A percentile compares a stretch with the other conserved stretches of the same genome.
Evolutionary conservation across 768 basidiomycete species (phyloP).

Genomic region (Xanthoconium stramineum): DNA sequence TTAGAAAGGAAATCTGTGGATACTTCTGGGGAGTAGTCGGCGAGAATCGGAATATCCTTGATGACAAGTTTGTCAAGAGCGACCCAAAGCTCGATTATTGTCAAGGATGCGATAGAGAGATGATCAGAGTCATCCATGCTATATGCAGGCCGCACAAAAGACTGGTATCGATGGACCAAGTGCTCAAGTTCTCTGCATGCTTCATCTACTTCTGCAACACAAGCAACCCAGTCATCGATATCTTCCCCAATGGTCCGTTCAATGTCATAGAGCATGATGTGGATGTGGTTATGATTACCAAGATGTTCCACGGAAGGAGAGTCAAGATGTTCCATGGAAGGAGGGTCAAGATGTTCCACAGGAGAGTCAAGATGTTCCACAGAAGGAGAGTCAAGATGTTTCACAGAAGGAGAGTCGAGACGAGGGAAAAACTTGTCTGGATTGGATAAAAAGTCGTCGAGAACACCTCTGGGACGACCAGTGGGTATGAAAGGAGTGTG

Average conservation of each 20-base stretch:
- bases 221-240: background rate
- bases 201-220: background rate
- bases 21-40: background rate
- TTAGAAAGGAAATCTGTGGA: background rate
- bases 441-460: background rate
- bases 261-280: background rate
- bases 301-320: background rate
- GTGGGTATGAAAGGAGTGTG: background rate
- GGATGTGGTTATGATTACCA: background rate
- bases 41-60: background rate
- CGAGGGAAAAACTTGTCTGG: background rate
- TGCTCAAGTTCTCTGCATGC: background rate
- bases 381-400: background rate
- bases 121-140: background rate
- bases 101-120: background rate
- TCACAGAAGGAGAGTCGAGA: background rate
- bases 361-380: too few relatives aligned
- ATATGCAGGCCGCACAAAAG: background rate
- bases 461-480: background rate
- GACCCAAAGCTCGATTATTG: background rate
- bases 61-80: background rate
- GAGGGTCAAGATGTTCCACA: background rate
- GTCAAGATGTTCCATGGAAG: background rate
- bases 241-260: background rate
- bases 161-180: background rate